Evolutionary conservation across 2,329 filamentous ascomycete species (phyloP).

Genomic region (Colletotrichum truncatum): DNA sequence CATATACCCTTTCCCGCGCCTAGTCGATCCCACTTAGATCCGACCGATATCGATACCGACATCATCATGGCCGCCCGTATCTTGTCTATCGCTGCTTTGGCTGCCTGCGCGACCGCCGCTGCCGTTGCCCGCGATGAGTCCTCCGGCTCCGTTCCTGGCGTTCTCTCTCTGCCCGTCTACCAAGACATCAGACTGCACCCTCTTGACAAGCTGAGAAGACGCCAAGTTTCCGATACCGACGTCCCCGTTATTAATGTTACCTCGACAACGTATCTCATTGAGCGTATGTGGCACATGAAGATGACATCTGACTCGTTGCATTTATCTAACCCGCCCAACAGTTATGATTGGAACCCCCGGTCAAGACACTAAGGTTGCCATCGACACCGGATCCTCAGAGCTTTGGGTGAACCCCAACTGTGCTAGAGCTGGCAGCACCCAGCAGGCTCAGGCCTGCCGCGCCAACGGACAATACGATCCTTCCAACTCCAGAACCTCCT

Average conservation of each 20-base stretch:
- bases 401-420: constrained; percentile 65
- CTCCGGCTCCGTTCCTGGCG: constrained; percentile 6
- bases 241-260: constrained; percentile 29
- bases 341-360: constrained; percentile 44
- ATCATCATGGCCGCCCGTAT: constrained; percentile 8
- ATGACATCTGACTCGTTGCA: too few relatives aligned
- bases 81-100: constrained; percentile 10
- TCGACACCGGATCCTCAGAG: constrained; percentile 63
- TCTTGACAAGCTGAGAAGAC: constrained; percentile 25
- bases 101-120: constrained; percentile 10
- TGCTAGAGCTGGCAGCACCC: constrained; percentile 43
- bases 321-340: background rate
- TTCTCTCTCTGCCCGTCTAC: constrained; percentile 29
- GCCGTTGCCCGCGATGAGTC: constrained; percentile 8
- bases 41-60: background rate
- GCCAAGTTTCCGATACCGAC: constrained; percentile 25
- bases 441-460: constrained; percentile 47
- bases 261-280: constrained; percentile 31
- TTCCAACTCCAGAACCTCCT: constrained; percentile 34
- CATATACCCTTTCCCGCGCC: background rate
- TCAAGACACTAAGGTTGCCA: constrained; percentile 55
- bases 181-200: constrained; percentile 28
- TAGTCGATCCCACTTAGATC: background rate
- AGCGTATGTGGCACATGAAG: constrained; percentile 12
- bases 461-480: constrained; percentile 51